A percentile compares a stretch with the other conserved stretches of the same genome.
Evolutionary conservation across 345 rosid genomes (phyloP).

Genomic region (Turritis glabra): DNA sequence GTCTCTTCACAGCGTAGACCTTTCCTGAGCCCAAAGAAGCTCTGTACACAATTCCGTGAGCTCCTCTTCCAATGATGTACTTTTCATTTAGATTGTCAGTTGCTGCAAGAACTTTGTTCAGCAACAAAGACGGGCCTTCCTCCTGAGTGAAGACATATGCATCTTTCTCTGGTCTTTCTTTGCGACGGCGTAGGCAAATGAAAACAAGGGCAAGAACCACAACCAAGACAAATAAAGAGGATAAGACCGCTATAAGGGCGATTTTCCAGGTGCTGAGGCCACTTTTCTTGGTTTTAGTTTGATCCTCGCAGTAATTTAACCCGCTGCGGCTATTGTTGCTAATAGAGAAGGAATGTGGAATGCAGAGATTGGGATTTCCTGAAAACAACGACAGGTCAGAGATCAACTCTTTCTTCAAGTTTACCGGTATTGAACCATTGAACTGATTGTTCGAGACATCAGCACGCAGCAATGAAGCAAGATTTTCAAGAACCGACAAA

Average conservation of each 20-base stretch:
- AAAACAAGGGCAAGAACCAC: conserved; percentile 41
- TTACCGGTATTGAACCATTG: conserved; percentile 65
- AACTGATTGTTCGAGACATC: conserved; percentile 68
- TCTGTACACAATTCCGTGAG: conserved; percentile 76
- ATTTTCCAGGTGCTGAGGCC: conserved; percentile 42
- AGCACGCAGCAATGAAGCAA: conserved; percentile 43
- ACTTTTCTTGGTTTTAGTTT: conserved; percentile 19
- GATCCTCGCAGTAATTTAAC: conserved; percentile 47
- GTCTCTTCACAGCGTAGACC: conserved; percentile 65
- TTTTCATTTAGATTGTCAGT: conserved; percentile 66
- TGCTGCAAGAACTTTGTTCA: conserved; percentile 60
- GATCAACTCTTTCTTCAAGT: conserved; percentile 37
- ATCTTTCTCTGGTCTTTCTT: conserved; percentile 26
- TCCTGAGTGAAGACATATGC: conserved; percentile 40
- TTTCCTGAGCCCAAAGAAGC: conserved; percentile 50
- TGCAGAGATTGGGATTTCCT: conserved; percentile 64
- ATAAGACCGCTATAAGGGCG: conserved; percentile 47
- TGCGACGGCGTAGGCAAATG: conserved; percentile 15
- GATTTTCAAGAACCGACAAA: conserved; percentile 45
- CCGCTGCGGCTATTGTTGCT: conserved; percentile 35
- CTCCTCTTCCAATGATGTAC: conserved; percentile 72
- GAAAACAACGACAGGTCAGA: conserved; percentile 53
- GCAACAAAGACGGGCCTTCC: conserved; percentile 53
- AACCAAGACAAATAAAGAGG: conserved; percentile 32
- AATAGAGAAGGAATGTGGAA: conserved; percentile 44